phyloP scores from a whole-genome alignment of 2,329 filamentous ascomycete species.

The Nothophaeocryptopus gaeumannii region DNA sequence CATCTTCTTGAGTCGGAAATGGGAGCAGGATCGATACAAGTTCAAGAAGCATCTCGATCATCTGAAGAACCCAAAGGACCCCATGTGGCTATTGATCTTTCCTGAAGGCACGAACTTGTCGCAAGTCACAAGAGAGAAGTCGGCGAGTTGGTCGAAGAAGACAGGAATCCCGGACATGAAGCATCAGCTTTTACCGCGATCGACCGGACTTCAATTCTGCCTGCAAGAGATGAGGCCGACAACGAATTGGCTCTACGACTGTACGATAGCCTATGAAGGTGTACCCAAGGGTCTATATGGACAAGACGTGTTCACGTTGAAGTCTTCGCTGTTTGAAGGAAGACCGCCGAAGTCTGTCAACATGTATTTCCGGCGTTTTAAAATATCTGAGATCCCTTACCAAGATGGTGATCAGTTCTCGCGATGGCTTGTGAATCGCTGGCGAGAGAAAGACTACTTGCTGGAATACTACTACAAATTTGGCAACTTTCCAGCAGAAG shows the following conservation, averaged over 20 bases:
- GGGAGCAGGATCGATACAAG: slow-evolving; percentile 74
- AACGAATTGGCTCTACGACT: slow-evolving; percentile 84
- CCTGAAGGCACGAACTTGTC: slow-evolving; percentile 85
- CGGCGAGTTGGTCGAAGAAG: slow-evolving; percentile 73
- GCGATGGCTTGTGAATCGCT: slow-evolving; percentile 77
- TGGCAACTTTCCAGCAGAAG: slow-evolving; percentile 74
- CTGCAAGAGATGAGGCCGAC: slow-evolving; percentile 70
- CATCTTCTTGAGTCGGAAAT: slow-evolving; percentile 88
- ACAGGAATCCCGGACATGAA: slow-evolving; percentile 68
- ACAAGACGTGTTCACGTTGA: slow-evolving; percentile 85
- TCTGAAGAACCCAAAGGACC: slow-evolving; percentile 66
- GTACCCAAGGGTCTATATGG: slow-evolving; percentile 78
- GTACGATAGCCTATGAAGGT: slow-evolving; percentile 93
- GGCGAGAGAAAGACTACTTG: slow-evolving; percentile 88
- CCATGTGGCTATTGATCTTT: slow-evolving; percentile 89
- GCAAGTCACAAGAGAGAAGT: slow-evolving; percentile 66
- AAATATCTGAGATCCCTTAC: slow-evolving; percentile 75
- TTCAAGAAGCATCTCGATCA: slow-evolving; percentile 71
- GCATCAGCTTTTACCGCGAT: slow-evolving; percentile 73
- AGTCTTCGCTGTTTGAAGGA: slow-evolving; percentile 83
- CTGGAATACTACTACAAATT: slow-evolving; percentile 75
- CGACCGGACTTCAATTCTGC: slow-evolving; percentile 77
- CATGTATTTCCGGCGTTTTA: slow-evolving; percentile 91
- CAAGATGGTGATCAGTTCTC: slow-evolving; percentile 73
- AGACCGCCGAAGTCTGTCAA: slow-evolving; percentile 91